Percentiles rank a stretch among this genome's conserved stretches.
Evolutionary conservation across 768 basidiomycete species (phyloP).

Genomic region (Pleurotus sapidus): DNA sequence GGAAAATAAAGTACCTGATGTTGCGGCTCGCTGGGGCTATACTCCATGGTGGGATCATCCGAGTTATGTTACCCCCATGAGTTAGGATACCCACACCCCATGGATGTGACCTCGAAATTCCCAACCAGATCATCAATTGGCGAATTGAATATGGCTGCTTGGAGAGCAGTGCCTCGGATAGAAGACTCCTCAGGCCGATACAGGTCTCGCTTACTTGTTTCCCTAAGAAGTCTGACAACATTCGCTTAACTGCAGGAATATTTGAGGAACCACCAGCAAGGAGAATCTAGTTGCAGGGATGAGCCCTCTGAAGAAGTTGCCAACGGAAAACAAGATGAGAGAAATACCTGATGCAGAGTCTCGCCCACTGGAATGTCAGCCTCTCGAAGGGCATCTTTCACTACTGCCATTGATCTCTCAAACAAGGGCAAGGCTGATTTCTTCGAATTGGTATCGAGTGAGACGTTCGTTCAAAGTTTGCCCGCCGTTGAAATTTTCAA

Average conservation of each 20-base stretch:
- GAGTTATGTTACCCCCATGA: conserved; percentile 60
- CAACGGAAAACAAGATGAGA: neutral
- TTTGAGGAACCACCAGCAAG: conserved; percentile 65
- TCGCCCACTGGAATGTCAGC: conserved; percentile 70
- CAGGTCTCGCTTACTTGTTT: conserved; percentile 63
- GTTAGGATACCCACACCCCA: conserved; percentile 63
- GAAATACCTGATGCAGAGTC: conserved; percentile 61
- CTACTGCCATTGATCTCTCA: conserved; percentile 82
- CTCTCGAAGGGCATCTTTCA: conserved; percentile 82
- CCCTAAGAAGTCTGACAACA: conserved; percentile 65
- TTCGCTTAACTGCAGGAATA: conserved; percentile 68
- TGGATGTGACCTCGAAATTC: conserved; percentile 57
- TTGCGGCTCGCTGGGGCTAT: conserved; percentile 51
- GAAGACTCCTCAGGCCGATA: conserved; percentile 76
- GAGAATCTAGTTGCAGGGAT: conserved; percentile 19
- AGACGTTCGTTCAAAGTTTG: conserved; percentile 80
- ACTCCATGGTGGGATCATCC: conserved; percentile 46
- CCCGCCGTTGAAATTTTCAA: conserved; percentile 67
- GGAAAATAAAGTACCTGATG: conserved; percentile 27
- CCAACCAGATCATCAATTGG: conserved; percentile 49
- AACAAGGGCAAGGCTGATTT: conserved; percentile 82
- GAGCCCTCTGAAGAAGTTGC: conserved; percentile 17
- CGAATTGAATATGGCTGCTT: conserved; percentile 59
- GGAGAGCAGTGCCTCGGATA: conserved; percentile 71
- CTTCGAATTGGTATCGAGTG: conserved; percentile 83